Base-by-base conservation (phyloP, 2,329 filamentous ascomycete genomes). In the Nectriaceae sp. region DNA sequence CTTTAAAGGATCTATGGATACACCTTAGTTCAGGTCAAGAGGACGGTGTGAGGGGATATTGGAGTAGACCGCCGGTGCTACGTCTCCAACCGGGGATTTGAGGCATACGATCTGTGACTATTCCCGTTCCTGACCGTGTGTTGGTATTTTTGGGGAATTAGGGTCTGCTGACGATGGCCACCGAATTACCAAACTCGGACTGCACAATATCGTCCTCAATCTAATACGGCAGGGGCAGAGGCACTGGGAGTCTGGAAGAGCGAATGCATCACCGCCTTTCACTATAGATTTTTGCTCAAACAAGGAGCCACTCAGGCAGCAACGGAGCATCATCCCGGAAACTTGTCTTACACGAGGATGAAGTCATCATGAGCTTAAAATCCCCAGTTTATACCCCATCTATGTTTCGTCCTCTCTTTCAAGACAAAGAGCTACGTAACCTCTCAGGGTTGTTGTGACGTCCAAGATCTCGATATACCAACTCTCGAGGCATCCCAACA, bases 391-490 rank as follows among this genome's bases (percentile, higher is more conserved):
- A 6, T 13, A 29, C 24, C 13, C 24, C 24, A 29, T 29, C 24
- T 29, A 13, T 29, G 24, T 29, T 13, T 13, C 6, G 13, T 6
- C 13, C 13, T 6, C 24, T 29, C 13, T 29, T 29, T 29, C 24
- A 6, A 6, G 24, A 6, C 24, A 6, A 13, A 29, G 13, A 13
- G 13, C 6, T 29, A 6, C 24, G 6, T 29, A 29, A 13, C 24
- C 24, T 29, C n/a, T n/a, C n/a, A n/a, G n/a, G n/a, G 24, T 6
- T 29, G 13, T 29, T 29, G 24, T n/a, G n/a, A 31, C 49, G 54
- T 54, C 33, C 40, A 35, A 45, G 49, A 57, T 60, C 58, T 56
- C 58, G 58, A 61, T 61, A 50, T 38, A n/a, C n/a, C n/a, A n/a
- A 33, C 39, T 40, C 42, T 31, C 26, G 26, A 31, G 8, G 15